Evolutionary conservation across 345 rosid genomes (phyloP), one percentile per base, ranked within the genome.

Genomic region (Limnanthes douglasii): DNA sequence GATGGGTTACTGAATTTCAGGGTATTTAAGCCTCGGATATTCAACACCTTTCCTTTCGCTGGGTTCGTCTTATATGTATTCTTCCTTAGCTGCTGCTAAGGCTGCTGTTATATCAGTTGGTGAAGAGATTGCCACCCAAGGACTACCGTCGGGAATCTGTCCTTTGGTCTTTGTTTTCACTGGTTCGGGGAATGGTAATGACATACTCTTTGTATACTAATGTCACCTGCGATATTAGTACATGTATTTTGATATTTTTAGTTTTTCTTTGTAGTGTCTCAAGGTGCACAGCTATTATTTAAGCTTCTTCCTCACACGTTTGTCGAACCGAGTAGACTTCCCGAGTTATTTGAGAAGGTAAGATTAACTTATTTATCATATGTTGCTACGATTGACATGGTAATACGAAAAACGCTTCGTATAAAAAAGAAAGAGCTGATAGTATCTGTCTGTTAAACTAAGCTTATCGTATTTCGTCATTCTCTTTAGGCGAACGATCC

Each of bases 241-340:
- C 1, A 11, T 10, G 31, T 14, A 35, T 3, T 18, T 38, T 15
- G 5, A 24, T 9, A 9, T 24, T 29, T 31, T 34, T 13, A 4
- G 3, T 42, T 15, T 44, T 32, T 23, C 27, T 19, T 18, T 17
- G 29, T 53, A 88, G 97, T 73, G 50, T 79, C 95, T 39, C 61
- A 51, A 13, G 97, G 93, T 2, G 95, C 97, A 1, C 97, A 79
- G 48, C 95, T 82, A 60, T 78, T 88, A 34, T 88, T 83, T 65
- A 88, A 73, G 63, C 84, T 88, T 53, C 95, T 83, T 66, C 95
- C 97, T 54, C 95, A 83, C 50, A 66, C 71, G 35, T 75, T 78
- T 63, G 75, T 83, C 21, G 83, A 73, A 35, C 72, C 90, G 15
- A 73, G 60, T 62, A 52, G 55, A 63, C 90, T 88, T 49, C 81